A percentile compares a stretch with the other conserved stretches of the same genome.
Evolutionary conservation across 2,329 filamentous ascomycete species (phyloP).

Genomic region (Phyllosticta citribraziliensis): DNA sequence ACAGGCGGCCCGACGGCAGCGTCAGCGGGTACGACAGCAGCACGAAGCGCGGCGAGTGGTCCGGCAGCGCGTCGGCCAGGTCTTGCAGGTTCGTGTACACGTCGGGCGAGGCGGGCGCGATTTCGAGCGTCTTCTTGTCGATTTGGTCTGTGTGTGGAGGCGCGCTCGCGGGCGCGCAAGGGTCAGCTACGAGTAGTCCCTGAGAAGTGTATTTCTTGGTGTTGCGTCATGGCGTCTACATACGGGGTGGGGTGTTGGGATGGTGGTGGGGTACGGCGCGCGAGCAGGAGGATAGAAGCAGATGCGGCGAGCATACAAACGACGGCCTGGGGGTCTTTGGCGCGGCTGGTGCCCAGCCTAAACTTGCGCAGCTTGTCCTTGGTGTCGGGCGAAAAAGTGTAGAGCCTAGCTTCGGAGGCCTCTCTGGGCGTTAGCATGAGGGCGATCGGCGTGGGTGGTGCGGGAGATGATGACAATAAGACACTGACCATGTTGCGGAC

Average conservation of each 20-base stretch:
- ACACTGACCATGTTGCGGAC: slow-evolving; percentile 8
- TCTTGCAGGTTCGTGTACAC: slow-evolving; percentile 75
- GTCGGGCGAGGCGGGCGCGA: slow-evolving; percentile 70
- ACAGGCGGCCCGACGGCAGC: slow-evolving; percentile 70
- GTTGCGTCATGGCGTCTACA: slow-evolving; percentile 1
- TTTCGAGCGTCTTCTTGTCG: slow-evolving; percentile 82
- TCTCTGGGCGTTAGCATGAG: slow-evolving; percentile 15
- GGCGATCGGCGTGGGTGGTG: slow-evolving; percentile 2
- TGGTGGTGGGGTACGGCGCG: slow-evolving; percentile 7
- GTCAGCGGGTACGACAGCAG: slow-evolving; percentile 86
- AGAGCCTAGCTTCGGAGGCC: slow-evolving; percentile 77
- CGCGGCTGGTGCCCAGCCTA: slow-evolving; percentile 77
- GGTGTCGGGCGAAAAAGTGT: slow-evolving; percentile 85
- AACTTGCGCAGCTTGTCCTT: slow-evolving; percentile 90
- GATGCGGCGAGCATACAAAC: slow-evolving; percentile 60
- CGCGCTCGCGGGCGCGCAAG: neutral
- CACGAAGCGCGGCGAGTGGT: slow-evolving; percentile 82
- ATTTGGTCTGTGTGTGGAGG: slow-evolving; percentile 58
- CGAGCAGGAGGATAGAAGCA: slow-evolving; percentile 2
- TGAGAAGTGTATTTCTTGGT: neutral
- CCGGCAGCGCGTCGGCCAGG: slow-evolving; percentile 79
- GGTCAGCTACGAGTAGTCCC: neutral
- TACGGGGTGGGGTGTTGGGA: slow-evolving; percentile 6
- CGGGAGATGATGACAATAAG: slow-evolving; percentile 6
- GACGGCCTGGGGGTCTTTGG: slow-evolving; percentile 77